These are phyloP conservation scores for Globisporangium nodosum DNA, from an alignment of 352 stramenopile genomes.

Conservation along the genomic window DNA sequence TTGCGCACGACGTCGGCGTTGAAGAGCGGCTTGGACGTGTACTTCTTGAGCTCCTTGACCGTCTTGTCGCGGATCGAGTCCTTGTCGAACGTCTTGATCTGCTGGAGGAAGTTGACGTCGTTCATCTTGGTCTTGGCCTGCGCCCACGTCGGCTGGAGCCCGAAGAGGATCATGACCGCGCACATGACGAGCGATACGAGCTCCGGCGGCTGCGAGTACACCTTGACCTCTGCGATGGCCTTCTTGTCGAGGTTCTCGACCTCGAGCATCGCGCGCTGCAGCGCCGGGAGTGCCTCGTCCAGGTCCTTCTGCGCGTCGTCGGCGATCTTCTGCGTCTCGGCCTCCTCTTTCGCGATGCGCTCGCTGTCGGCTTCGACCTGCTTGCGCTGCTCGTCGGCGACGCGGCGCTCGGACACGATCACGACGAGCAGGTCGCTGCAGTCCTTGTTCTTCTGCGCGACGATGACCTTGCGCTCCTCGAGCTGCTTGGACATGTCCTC, in stretches of 20 bases:
- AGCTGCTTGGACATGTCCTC: slow-evolving; percentile 86
- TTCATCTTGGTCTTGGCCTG: slow-evolving; percentile 93
- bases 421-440: slow-evolving; percentile 93
- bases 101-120: slow-evolving; percentile 90
- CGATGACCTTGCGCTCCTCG: slow-evolving; percentile 86
- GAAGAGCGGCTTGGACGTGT: slow-evolving; percentile 80
- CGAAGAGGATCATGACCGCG: slow-evolving; percentile 96
- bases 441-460: slow-evolving; percentile 91
- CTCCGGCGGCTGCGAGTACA: slow-evolving; percentile 91
- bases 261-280: slow-evolving; percentile 91
- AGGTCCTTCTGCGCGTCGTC: slow-evolving; percentile 94
- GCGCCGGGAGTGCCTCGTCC: slow-evolving; percentile 89
- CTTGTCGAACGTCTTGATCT: slow-evolving; percentile 96
- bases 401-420: slow-evolving; percentile 92
- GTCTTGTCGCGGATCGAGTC: slow-evolving; percentile 92
- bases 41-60: slow-evolving; percentile 94
- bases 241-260: slow-evolving; percentile 96
- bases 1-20: slow-evolving; percentile 89
- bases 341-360: slow-evolving; percentile 88
- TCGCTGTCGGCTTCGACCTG: slow-evolving; percentile 93
- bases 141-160: slow-evolving; percentile 89
- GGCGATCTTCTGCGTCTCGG: slow-evolving; percentile 92
- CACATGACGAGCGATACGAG: slow-evolving; percentile 92
- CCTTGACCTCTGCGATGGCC: slow-evolving; percentile 93
- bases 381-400: slow-evolving; percentile 91